Evolutionary conservation across 768 basidiomycete species (phyloP).

Genomic region (Hortiboletus campestris): DNA sequence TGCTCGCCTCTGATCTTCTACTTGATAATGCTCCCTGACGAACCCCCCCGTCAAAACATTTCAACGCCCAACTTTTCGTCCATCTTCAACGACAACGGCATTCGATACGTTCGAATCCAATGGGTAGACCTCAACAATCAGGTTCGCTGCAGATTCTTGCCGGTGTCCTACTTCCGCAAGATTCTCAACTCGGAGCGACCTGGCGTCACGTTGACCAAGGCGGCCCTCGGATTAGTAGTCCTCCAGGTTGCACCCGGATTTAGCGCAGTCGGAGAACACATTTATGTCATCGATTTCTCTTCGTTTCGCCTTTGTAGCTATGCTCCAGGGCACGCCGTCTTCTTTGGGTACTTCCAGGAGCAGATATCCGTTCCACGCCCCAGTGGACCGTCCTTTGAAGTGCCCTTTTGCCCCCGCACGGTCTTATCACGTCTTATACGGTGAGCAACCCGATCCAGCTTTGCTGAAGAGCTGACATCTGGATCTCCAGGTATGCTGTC

Average conservation of each 20-base stretch:
- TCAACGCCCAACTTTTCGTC: neutral
- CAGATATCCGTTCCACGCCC: slow-evolving; percentile 41
- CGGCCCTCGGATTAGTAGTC: slow-evolving; percentile 51
- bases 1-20: neutral
- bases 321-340: slow-evolving; percentile 55
- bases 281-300: slow-evolving; percentile 55
- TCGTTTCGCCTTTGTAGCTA: slow-evolving; percentile 55
- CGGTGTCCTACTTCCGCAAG: slow-evolving; percentile 44
- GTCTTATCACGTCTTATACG: slow-evolving; percentile 18
- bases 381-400: slow-evolving; percentile 35
- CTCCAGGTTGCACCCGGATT: slow-evolving; percentile 49
- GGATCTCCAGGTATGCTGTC: slow-evolving; percentile 32
- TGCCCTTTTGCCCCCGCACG: slow-evolving; percentile 60
- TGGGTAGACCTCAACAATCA: slow-evolving; percentile 67
- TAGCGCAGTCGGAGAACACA: slow-evolving; percentile 52
- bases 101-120: slow-evolving; percentile 54
- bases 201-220: slow-evolving; percentile 49
- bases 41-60: neutral
- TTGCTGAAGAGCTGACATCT: neutral
- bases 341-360: slow-evolving; percentile 71
- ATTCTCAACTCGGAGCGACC: slow-evolving; percentile 53
- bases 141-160: slow-evolving; percentile 58
- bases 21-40: neutral
- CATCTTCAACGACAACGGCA: neutral
- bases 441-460: no score